Evolutionary conservation across 768 basidiomycete genomes (phyloP), one percentile per base, ranked within the genome.

Genomic region (Trametes meyenii): DNA sequence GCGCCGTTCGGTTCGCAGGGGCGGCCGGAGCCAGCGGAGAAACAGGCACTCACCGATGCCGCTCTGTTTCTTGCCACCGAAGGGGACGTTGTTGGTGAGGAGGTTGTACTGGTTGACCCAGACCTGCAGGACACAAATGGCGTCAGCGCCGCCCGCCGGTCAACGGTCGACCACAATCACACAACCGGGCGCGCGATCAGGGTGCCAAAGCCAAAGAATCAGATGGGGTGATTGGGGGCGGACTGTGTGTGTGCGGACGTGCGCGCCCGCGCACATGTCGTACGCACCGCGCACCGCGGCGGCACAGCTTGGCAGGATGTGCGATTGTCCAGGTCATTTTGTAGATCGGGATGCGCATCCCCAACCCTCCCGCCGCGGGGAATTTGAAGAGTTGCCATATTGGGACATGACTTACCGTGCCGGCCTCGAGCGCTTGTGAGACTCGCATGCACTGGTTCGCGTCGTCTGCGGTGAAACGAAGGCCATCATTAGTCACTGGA

Each of bases 11-110:
- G 6, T 8, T 21, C 24, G 26, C 46, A 21, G 42, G 13, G 19
- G 42, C 36, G 45, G 39, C 38, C 17, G 40, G 21, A 35, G 19
- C 23, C 50, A 44, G 26, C 48, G 38, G n/a, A 13, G 42, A 19
- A 19, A 24, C 46, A 42, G 23, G 58, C 21, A 75, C 82, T 60
- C 66, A 90, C 91, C 89, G 69, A 92, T 87, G 54, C 94, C 94
- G 44, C 90, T 92, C 72, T 92, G 89, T 76, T 96, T 96, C 79
- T 91, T 96, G 23, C 96, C 96, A 39, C 96, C 96, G 70, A 98
- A 98, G 1, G 96, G 96, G 46, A 94, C 88, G 61, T 96, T 93
- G 73, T 92, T 92, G 75, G 85, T 83, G 58, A 96, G 73, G 13
- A 90, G 43, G 70, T 89, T 90, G 76, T 94, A 96, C 70, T 93